Evolutionary conservation across 805 yeast species (phyloP), one percentile per base, ranked within the genome.

Genomic region (Monosporozyma aquatica): DNA sequence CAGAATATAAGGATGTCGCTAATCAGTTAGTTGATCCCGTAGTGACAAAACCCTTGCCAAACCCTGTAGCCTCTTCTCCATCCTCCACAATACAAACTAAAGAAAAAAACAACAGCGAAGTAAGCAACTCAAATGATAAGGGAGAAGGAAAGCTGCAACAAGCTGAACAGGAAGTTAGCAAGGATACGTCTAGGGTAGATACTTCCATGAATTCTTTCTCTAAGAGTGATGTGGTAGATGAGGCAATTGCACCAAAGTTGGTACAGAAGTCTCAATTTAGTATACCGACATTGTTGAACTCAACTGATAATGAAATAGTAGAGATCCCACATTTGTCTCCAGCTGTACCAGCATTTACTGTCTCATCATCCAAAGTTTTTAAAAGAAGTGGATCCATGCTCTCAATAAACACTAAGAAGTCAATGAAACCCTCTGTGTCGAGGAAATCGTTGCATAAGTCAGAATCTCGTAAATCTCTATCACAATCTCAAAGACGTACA

Each of bases 191-290:
- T n/a, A n/a, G n/a, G n/a, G n/a, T n/a, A n/a, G n/a, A n/a, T n/a
- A n/a, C n/a, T n/a, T n/a, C n/a, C n/a, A n/a, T n/a, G n/a, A n/a
- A n/a, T n/a, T n/a, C n/a, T n/a, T n/a, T n/a, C n/a, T n/a, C n/a
- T n/a, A n/a, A n/a, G 10, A 14, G 9, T 21, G 40, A 44, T 14
- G 21, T 24, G 14, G 38, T 36, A 24, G 44, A 41, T 18, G 47
- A 44, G n/a, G 40, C 45, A 6, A 41, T 43, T 18, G 56, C 64
- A 11, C 64, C 65, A 15, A 53, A 43, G 29, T 33, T 60, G 7
- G 13, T 42, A 21, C 63, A 59, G 40, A 59, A 58, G 37, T 54
- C 65, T 5, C 60, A 59, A 38, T 61, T 61, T 33, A 58, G 63
- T 35, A 48, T 52, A 9, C 53, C 54, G 6, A 45, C 55, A 14